A percentile compares a stretch with the other conserved stretches of the same genome.
Conservation (phyloP, 345 rosid genomes). For the Lagerstroemia speciosa region DNA sequence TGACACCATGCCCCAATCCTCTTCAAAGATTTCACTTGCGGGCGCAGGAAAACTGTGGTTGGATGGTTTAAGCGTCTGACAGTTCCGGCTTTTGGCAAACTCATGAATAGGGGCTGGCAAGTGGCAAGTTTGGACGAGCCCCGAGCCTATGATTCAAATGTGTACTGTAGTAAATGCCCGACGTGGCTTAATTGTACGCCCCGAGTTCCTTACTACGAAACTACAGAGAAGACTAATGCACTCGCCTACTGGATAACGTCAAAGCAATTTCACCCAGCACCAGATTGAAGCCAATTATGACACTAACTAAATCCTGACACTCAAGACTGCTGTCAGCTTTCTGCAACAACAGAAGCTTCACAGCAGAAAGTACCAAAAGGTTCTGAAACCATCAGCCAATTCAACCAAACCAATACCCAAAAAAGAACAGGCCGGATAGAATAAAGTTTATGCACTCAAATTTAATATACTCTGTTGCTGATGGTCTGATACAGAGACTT, state of each 20-base stretch:
- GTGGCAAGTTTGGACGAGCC: too few relatives aligned
- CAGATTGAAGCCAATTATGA: not conserved
- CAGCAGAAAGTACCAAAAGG: not conserved
- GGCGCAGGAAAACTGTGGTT: too few relatives aligned
- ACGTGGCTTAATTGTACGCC: too few relatives aligned
- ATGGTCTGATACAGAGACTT: slow-evolving; percentile 56
- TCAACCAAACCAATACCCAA: not conserved
- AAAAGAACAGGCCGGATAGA: not conserved
- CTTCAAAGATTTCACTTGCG: too few relatives aligned
- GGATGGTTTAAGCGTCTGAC: too few relatives aligned
- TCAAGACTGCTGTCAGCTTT: not conserved
- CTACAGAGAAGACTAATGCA: not conserved
- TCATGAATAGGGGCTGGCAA: too few relatives aligned
- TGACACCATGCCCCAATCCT: too few relatives aligned
- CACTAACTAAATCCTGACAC: not conserved
- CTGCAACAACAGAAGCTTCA: not conserved
- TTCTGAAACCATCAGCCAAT: not conserved
- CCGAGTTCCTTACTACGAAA: not conserved
- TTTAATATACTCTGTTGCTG: slow-evolving; percentile 61
- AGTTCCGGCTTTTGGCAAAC: too few relatives aligned
- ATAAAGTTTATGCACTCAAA: not conserved
- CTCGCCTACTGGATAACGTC: too few relatives aligned
- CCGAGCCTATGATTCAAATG: too few relatives aligned
- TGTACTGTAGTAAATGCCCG: too few relatives aligned
- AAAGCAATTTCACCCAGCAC: not conserved